Conservation (phyloP, 495 filamentous ascomycete genomes). For the Parmelia sp. region DNA sequence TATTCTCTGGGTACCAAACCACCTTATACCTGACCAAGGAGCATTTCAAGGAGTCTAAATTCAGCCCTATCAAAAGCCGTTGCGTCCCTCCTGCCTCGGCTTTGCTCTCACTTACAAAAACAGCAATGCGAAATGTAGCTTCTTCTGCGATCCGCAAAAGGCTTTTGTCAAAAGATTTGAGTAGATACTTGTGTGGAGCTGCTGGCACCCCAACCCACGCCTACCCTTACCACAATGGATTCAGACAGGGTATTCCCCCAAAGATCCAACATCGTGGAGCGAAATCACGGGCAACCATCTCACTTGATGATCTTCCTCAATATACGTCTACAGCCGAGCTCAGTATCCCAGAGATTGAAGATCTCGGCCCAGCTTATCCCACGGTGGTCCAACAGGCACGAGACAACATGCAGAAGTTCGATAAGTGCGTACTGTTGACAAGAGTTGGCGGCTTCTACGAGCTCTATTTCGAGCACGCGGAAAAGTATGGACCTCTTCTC, state of each 20-base stretch:
- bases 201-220: background rate
- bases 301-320: slow-evolving; percentile 61
- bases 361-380: slow-evolving; percentile 64
- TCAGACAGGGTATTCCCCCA: background rate
- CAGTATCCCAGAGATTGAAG: slow-evolving; percentile 36
- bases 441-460: slow-evolving; percentile 94
- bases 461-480: slow-evolving; percentile 90
- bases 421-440: slow-evolving; percentile 82
- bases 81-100: slow-evolving; percentile 7
- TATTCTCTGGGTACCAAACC: too few species aligned
- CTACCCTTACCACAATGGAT: slow-evolving; percentile 2
- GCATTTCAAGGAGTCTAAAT: background rate
- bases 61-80: slow-evolving; percentile 19
- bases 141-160: background rate
- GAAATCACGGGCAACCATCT: slow-evolving; percentile 51
- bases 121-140: slow-evolving; percentile 25
- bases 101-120: background rate
- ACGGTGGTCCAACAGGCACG: slow-evolving; percentile 84
- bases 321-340: slow-evolving; percentile 45
- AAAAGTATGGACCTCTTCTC: slow-evolving; percentile 76
- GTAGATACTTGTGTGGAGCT: background rate
- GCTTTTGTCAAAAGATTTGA: background rate
- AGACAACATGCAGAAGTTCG: slow-evolving; percentile 84
- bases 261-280: slow-evolving; percentile 31
- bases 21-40: background rate